Evolutionary conservation across 371 early-diverging fungal genomes (phyloP).

Genomic region (Umbelopsis sp.): DNA sequence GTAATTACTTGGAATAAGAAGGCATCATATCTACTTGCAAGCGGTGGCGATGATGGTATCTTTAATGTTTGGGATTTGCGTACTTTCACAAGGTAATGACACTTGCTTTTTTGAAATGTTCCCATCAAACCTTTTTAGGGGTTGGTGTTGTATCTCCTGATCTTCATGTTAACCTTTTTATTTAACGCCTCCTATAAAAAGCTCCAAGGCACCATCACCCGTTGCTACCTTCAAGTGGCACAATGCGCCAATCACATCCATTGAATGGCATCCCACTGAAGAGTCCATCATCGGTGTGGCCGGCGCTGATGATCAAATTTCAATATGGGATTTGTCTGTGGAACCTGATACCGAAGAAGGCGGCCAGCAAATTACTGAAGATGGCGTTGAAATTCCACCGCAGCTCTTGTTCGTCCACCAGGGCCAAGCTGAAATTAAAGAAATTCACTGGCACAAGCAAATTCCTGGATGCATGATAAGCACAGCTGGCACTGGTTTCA

Average conservation of each 20-base stretch:
- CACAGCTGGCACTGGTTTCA: conserved; percentile 90
- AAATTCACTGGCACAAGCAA: conserved; percentile 96
- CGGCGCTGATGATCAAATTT: conserved; percentile 95
- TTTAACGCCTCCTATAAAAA: conserved; percentile 10
- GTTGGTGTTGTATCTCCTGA: conserved; percentile 4
- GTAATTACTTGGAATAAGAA: conserved; percentile 94
- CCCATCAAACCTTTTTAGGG: conserved; percentile 7
- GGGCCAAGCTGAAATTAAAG: conserved; percentile 93
- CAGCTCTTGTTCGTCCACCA: conserved; percentile 96
- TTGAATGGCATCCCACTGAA: conserved; percentile 97
- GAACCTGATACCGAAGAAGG: conserved; percentile 94
- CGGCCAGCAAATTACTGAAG: conserved; percentile 50
- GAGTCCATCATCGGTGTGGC: conserved; percentile 91
- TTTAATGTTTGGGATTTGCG: conserved; percentile 97
- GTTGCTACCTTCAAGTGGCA: conserved; percentile 98
- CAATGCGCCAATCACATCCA: conserved; percentile 88
- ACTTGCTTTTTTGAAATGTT: conserved; percentile 3
- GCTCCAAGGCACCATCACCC: conserved; percentile 63
- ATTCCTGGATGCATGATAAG: conserved; percentile 88
- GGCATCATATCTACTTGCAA: conserved; percentile 84
- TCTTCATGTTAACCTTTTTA: not conserved
- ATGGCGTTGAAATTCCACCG: conserved; percentile 85
- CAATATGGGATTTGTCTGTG: conserved; percentile 97
- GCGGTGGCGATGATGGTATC: conserved; percentile 92
- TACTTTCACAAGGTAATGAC: conserved; percentile 51